phyloP scores from a whole-genome alignment of 768 basidiomycete genomes.

The Leccinum aurantiacum region DNA sequence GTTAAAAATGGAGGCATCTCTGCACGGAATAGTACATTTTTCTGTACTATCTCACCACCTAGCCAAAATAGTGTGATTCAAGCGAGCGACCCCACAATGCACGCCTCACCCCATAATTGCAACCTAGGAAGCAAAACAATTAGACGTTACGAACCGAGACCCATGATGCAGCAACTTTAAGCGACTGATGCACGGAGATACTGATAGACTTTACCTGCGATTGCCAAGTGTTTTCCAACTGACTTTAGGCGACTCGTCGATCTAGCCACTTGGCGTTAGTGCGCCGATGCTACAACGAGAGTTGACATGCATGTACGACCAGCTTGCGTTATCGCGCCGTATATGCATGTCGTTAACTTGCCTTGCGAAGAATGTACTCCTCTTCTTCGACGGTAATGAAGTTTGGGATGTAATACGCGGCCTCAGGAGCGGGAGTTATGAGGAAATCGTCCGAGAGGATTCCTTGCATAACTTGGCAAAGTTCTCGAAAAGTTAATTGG shows the following conservation, averaged over 20 bases:
- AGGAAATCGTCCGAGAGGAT: slow-evolving; percentile 14
- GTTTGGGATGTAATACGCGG: slow-evolving; percentile 70
- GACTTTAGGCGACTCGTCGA: slow-evolving; percentile 71
- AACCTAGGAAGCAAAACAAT: slow-evolving; percentile 42
- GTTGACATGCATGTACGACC: not conserved
- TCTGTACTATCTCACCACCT: slow-evolving; percentile 76
- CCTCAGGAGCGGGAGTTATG: slow-evolving; percentile 31
- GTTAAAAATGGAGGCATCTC: slow-evolving; percentile 69
- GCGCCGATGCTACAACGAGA: slow-evolving; percentile 5
- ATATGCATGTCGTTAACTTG: slow-evolving; percentile 24
- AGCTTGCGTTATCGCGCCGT: not conserved
- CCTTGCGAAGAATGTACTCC: slow-evolving; percentile 74
- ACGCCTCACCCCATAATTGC: slow-evolving; percentile 64
- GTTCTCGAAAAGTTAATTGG: slow-evolving; percentile 1
- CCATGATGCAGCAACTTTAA: not conserved
- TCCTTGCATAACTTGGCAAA: slow-evolving; percentile 12
- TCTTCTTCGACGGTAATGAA: slow-evolving; percentile 81
- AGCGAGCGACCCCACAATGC: slow-evolving; percentile 1
- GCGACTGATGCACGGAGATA: slow-evolving; percentile 1
- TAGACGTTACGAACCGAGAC: slow-evolving; percentile 1
- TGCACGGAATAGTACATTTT: slow-evolving; percentile 66
- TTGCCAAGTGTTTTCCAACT: slow-evolving; percentile 68
- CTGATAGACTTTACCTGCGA: slow-evolving; percentile 9
- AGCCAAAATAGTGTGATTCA: slow-evolving; percentile 7
- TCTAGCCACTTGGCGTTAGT: slow-evolving; percentile 45